These are phyloP conservation scores for Asterophora lycoperdoides DNA, from an alignment of 768 basidiomycete species.

Conservation along the genomic window DNA sequence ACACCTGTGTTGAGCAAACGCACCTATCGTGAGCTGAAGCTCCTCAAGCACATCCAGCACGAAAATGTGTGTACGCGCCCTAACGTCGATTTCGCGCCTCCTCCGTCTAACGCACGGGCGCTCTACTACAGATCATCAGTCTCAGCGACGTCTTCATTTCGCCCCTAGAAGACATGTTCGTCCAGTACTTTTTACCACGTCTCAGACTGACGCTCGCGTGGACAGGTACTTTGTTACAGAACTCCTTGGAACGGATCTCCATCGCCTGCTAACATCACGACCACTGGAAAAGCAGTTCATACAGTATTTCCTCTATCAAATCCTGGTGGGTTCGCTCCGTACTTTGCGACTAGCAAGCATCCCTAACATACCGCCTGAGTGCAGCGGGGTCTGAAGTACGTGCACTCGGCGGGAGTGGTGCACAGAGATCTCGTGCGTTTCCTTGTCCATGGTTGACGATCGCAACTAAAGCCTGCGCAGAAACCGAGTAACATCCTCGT, in stretches of 20 bases:
- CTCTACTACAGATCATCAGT: conserved; percentile 81
- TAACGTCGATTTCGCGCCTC: neutral
- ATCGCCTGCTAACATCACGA: conserved; percentile 92
- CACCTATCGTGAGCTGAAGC: conserved; percentile 96
- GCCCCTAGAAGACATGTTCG: conserved; percentile 95
- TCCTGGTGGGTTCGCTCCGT: conserved; percentile 57
- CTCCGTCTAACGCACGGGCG: neutral
- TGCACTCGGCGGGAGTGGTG: conserved; percentile 98
- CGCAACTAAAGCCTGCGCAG: conserved; percentile 30
- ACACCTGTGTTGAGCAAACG: conserved; percentile 98
- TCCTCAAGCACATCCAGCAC: conserved; percentile 97
- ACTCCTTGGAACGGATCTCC: conserved; percentile 95
- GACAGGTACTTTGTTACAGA: conserved; percentile 97
- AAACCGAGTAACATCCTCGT: conserved; percentile 99
- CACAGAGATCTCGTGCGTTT: conserved; percentile 85
- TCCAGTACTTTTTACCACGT: conserved; percentile 12
- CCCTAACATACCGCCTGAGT: conserved; percentile 2
- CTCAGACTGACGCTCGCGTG: conserved; percentile 3
- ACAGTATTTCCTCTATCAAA: conserved; percentile 99
- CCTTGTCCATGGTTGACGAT: neutral
- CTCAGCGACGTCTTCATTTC: conserved; percentile 99
- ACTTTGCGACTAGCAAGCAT: neutral
- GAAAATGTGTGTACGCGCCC: conserved; percentile 80
- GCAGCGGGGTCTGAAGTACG: conserved; percentile 97
- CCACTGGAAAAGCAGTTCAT: conserved; percentile 99